phyloP scores from a whole-genome alignment of 495 filamentous ascomycete genomes.

The Neurospora sp. region DNA sequence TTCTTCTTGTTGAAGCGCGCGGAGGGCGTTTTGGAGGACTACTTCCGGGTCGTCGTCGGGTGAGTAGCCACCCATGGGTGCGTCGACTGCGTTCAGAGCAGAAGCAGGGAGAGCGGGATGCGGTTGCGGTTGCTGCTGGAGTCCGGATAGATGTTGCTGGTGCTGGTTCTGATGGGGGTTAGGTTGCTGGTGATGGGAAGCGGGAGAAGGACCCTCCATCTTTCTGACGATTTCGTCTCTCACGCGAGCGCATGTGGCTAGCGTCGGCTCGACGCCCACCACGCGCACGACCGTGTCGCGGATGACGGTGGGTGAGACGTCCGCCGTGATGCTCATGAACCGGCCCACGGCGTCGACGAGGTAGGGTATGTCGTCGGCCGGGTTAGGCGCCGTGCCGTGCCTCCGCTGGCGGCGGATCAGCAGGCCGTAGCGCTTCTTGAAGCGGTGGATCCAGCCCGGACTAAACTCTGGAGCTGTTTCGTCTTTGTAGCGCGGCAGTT shows the following conservation, averaged over 20 bases:
- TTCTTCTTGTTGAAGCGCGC: slow-evolving; percentile 37
- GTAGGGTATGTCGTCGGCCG: slow-evolving; percentile 38
- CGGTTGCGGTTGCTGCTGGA: background rate
- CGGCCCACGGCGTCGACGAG: slow-evolving; percentile 37
- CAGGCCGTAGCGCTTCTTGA: slow-evolving; percentile 43
- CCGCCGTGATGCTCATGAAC: slow-evolving; percentile 36
- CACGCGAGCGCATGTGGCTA: slow-evolving; percentile 37
- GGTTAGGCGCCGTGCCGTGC: slow-evolving; percentile 28
- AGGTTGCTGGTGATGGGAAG: slow-evolving; percentile 5
- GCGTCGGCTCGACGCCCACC: slow-evolving; percentile 35
- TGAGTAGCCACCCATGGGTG: slow-evolving; percentile 9
- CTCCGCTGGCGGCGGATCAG: slow-evolving; percentile 39
- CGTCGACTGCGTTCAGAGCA: background rate
- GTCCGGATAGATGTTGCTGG: background rate
- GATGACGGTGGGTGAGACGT: slow-evolving; percentile 36
- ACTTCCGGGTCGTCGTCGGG: slow-evolving; percentile 38
- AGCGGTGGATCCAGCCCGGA: slow-evolving; percentile 44
- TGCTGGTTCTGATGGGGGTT: slow-evolving; percentile 12
- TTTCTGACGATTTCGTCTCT: slow-evolving; percentile 39
- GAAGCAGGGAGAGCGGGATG: background rate
- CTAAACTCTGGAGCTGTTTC: slow-evolving; percentile 40
- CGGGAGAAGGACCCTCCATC: slow-evolving; percentile 21
- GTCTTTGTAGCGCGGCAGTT: slow-evolving; percentile 40
- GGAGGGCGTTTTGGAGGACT: slow-evolving; percentile 39
- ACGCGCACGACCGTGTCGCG: slow-evolving; percentile 35